Evolutionary conservation across 805 yeast species (phyloP), one percentile per base, ranked within the genome.

Genomic region (Nakazawaea siamensis): DNA sequence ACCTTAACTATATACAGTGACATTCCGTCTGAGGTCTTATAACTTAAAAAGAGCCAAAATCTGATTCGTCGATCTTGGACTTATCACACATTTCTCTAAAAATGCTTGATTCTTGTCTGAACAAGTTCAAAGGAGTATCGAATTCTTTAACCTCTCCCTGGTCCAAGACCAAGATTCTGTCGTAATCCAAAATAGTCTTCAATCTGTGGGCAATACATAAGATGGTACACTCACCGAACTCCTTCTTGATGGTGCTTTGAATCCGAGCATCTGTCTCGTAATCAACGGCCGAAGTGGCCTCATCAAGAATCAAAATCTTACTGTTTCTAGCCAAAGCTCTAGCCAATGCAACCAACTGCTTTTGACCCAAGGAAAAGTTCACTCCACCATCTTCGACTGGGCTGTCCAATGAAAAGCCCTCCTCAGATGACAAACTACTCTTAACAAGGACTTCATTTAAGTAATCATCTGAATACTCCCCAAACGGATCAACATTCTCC

Each of bases 281-380:
- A 51, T 80, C 90, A 13, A 80, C 87, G 26, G 77, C 69, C 1
- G 86, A 76, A 0, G 90, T 81, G 3, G 88, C 88, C 53, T 80
- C 90, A 52, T 80, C 90, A 40, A 80, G 51, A 31, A 81, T 70
- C 34, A 80, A 53, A 34, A 81, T 70, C 47, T 67, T 73, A 12
- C 80, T 58, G 25, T 66, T 64, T 41, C 84, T 67, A 16, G 78
- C 84, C 28, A 81, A 54, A 0, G 90, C 87, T 40, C 90, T 63
- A 1, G 87, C 80, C 33, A 80, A 59, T 1, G 85, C 80, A 36
- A 80, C 54, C 41, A 80, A 46, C 51, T 80, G 88, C 39, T 79
- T 67, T 49, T 80, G 85, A 34, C 88, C 90, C 5, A 77, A 59
- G 2, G 85, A 77, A 44, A 77, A 78, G 45, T 81, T 81, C 10